Conservation (phyloP, 2,329 filamentous ascomycete genomes). For the Trichoderma atrobrunneum region DNA sequence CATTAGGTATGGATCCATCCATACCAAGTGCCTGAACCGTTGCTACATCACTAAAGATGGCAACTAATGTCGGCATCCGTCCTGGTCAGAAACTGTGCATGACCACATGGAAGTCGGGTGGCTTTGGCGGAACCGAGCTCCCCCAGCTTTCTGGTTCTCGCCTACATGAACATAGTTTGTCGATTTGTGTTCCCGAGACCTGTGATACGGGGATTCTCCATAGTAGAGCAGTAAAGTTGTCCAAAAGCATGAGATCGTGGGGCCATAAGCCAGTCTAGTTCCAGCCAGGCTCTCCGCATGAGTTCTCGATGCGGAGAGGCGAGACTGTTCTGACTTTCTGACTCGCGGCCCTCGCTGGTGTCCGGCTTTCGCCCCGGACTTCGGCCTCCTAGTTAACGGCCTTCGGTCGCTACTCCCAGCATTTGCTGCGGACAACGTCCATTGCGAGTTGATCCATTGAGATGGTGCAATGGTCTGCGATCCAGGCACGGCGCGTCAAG, state of each 20-base stretch:
- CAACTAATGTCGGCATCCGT: background rate
- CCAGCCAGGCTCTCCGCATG: background rate
- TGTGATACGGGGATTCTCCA: background rate
- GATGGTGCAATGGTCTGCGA: slow-evolving; percentile 14
- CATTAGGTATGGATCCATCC: background rate
- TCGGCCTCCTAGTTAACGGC: background rate
- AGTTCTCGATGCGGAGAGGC: background rate
- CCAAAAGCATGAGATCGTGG: background rate
- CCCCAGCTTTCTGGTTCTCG: slow-evolving; percentile 1
- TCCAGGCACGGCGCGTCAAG: background rate
- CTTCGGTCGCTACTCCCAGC: background rate
- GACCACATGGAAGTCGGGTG: slow-evolving; percentile 14
- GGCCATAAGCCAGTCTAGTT: background rate
- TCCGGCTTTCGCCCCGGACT: slow-evolving; percentile 11
- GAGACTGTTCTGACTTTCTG: background rate
- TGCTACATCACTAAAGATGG: background rate
- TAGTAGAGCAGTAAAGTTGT: background rate
- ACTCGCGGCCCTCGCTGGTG: background rate
- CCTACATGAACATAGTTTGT: background rate
- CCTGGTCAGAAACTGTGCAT: background rate
- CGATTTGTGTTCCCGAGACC: background rate
- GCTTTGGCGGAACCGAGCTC: background rate
- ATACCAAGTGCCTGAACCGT: background rate
- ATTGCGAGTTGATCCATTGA: slow-evolving; percentile 16
- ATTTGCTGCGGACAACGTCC: slow-evolving; percentile 13